Conservation (phyloP, 2,329 filamentous ascomycete species). For the Emericellopsis cladophorae region DNA sequence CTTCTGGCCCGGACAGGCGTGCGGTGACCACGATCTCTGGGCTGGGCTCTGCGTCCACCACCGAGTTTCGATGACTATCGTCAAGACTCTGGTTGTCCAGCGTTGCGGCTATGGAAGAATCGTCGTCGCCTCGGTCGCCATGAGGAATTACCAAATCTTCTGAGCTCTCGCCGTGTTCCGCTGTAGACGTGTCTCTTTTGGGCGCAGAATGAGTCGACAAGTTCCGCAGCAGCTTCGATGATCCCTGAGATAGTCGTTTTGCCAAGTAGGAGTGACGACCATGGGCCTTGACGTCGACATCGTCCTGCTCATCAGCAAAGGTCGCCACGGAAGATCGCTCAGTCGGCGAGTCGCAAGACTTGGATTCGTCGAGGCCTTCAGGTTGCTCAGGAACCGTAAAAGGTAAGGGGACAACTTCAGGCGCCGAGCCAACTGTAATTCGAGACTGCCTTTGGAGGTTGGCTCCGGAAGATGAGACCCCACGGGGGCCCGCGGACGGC, state of each 20-base stretch:
- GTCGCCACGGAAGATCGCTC: slow-evolving; percentile 55
- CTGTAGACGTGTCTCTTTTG: slow-evolving; percentile 1
- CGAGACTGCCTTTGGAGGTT: too few relatives aligned
- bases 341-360: slow-evolving; percentile 24
- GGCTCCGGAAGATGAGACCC: background rate
- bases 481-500: background rate
- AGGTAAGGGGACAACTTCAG: slow-evolving; percentile 49
- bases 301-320: slow-evolving; percentile 49
- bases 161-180: slow-evolving; percentile 21
- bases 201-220: slow-evolving; percentile 16
- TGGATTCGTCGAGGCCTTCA: slow-evolving; percentile 19
- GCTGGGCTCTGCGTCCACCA: slow-evolving; percentile 8
- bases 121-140: slow-evolving; percentile 19
- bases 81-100: slow-evolving; percentile 37
- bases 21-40: slow-evolving; percentile 26
- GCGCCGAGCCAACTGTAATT: slow-evolving; percentile 10
- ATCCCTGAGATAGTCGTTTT: slow-evolving; percentile 29
- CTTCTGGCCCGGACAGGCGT: slow-evolving; percentile 14
- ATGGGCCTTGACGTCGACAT: slow-evolving; percentile 8
- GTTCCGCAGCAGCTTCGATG: slow-evolving; percentile 18
- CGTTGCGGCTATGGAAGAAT: slow-evolving; percentile 45
- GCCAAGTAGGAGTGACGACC: slow-evolving; percentile 25
- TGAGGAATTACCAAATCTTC: slow-evolving; percentile 31
- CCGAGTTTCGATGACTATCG: slow-evolving; percentile 21
- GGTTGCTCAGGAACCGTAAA: slow-evolving; percentile 41